Percentiles rank a stretch among this genome's conserved stretches.
Evolutionary conservation across 306 rosid species (phyloP).

Genomic region (Pyrus communis): DNA sequence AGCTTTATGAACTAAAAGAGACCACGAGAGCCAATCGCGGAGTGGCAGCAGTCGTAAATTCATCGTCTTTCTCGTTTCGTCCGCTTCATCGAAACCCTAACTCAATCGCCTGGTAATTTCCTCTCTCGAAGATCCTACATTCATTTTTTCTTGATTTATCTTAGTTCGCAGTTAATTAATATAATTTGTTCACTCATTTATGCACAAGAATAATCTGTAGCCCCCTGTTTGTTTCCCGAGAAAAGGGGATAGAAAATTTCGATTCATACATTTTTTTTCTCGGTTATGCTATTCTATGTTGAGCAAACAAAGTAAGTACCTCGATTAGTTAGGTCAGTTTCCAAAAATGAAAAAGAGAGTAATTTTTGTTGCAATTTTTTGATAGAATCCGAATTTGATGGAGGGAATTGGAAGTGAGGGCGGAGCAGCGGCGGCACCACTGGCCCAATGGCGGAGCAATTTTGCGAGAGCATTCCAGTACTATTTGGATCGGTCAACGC

Average conservation of each 20-base stretch:
- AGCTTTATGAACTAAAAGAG: background rate
- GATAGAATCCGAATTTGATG: background rate
- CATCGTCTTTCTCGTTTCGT: background rate
- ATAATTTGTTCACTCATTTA: background rate
- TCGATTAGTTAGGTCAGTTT: background rate
- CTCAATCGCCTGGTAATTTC: background rate
- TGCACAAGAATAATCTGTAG: background rate
- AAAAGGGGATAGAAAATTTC: background rate
- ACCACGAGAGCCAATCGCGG: background rate
- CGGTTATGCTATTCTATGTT: background rate
- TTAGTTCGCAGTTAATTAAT: background rate
- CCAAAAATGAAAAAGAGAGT: background rate
- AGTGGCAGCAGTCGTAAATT: background rate
- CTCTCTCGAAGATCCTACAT: background rate
- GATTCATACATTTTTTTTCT: background rate
- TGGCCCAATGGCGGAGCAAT: slow-evolving; percentile 8
- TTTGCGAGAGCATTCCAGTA: slow-evolving; percentile 43
- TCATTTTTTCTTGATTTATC: background rate
- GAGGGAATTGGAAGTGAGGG: slow-evolving; percentile 4
- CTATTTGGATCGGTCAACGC: slow-evolving; percentile 51
- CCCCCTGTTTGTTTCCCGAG: background rate
- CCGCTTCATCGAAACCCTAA: slow-evolving; percentile 1
- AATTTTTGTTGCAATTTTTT: background rate
- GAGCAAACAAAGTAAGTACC: background rate
- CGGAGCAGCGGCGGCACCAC: background rate